Evolutionary conservation across 768 basidiomycete species (phyloP), one percentile per base, ranked within the genome.

Genomic region (Termitomyces heimii): DNA sequence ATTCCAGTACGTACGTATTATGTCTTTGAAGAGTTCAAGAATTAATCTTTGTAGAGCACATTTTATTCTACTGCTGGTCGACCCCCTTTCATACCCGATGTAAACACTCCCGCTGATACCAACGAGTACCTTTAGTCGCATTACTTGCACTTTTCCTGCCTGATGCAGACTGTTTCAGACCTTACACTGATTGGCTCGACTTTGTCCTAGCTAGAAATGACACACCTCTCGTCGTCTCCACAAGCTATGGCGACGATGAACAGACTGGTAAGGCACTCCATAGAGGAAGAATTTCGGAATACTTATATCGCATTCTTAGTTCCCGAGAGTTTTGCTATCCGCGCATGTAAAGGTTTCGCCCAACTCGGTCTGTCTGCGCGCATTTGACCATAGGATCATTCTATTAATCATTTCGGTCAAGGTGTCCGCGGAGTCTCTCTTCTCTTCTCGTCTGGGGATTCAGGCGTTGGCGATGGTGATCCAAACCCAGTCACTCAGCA

Each of bases 201-300:
- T 84, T 78, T 56, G 65, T 88, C n/a, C 69, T 81, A 0, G 62
- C 60, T 13, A 77, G 80, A n/a, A 51, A 70, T 10, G 65, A 73
- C 39, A 67, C 78, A 2, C 85, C 87, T 14, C 77, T 81, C 60
- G 74, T 81, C 5, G 87, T 91, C 40, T 86, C 86, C 0, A 89
- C 85, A 0, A 86, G 84, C 60, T 90, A 90, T 65, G 85, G 78
- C 4, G 88, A 90, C 47, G 78, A 82, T 57, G 89, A 91, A 55
- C 86, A 87, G 65, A 83, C 86, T 29, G 81, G 85, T 85, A 56
- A 39, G n/a, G n/a, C 9, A 24, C 13, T 48, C 28, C 3, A 9
- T 32, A 22, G 24, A 10, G 6, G 14, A n/a, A n/a, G n/a, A n/a
- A 31, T 45, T n/a, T 34, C 26, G 28, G 34, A 31, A 22, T 34